phyloP scores from a whole-genome alignment of 345 rosid species.

The Bruguiera sexangula region DNA sequence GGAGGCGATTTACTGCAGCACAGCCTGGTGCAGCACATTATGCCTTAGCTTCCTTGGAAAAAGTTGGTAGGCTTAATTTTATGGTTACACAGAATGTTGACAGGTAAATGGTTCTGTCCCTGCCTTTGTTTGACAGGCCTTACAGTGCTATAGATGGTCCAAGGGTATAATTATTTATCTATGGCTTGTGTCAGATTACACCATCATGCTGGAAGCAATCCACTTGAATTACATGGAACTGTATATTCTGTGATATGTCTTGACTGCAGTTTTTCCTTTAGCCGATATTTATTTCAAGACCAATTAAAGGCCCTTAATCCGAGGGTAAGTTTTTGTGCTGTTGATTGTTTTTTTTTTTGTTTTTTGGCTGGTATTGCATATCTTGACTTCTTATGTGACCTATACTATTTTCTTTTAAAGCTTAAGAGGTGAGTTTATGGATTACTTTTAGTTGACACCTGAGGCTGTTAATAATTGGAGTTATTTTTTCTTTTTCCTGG shows the following conservation, averaged over 20 bases:
- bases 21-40: conserved; percentile 71
- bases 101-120: conserved; percentile 35
- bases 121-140: neutral
- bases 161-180: neutral
- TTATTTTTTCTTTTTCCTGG: too few relatives aligned
- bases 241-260: conserved; percentile 75
- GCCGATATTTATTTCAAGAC: conserved; percentile 65
- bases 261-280: conserved; percentile 65
- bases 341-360: too few relatives aligned
- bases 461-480: too few relatives aligned
- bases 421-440: neutral
- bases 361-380: neutral
- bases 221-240: conserved; percentile 88
- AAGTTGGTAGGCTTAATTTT: conserved; percentile 61
- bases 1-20: conserved; percentile 79
- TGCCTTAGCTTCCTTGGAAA: conserved; percentile 81
- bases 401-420: neutral
- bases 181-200: conserved; percentile 53
- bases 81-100: conserved; percentile 94
- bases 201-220: conserved; percentile 86
- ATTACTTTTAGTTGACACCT: too few relatives aligned
- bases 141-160: too few relatives aligned
- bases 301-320: conserved; percentile 79
- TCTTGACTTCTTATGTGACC: neutral
- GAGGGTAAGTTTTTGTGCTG: conserved; percentile 42